Conservation (phyloP, 2,329 filamentous ascomycete species). For the Xylaria sp. region DNA sequence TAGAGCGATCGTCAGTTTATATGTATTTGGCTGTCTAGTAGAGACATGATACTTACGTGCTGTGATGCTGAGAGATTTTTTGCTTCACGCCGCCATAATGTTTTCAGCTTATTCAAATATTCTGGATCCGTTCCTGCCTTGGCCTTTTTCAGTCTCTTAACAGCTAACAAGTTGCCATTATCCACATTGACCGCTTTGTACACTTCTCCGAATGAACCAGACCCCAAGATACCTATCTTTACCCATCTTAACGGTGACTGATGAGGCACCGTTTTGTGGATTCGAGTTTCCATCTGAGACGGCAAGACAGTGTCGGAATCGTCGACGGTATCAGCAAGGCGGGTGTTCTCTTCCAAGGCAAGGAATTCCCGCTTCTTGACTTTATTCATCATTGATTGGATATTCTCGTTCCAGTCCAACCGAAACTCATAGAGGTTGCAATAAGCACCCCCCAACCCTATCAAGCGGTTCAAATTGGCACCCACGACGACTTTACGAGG, state of each 20-base stretch:
- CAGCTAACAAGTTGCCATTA: neutral
- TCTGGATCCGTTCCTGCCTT: rapidly evolving
- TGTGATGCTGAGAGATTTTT: neutral
- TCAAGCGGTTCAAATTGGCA: rapidly evolving
- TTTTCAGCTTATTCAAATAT: rapidly evolving
- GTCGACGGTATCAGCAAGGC: neutral
- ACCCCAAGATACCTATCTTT: rapidly evolving
- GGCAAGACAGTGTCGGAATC: neutral
- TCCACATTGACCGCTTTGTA: neutral
- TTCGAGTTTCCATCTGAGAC: neutral
- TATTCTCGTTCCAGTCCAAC: neutral
- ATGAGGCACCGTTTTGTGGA: neutral
- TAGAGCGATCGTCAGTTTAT: neutral
- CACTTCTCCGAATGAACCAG: neutral
- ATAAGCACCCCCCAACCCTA: neutral
- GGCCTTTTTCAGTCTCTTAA: neutral
- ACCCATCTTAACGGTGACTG: neutral
- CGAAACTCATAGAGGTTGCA: neutral
- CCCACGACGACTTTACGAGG: slow-evolving; percentile 10
- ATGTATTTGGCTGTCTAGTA: rapidly evolving
- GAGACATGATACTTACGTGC: neutral
- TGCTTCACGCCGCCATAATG: neutral
- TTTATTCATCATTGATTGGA: neutral
- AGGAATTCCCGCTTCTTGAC: neutral
- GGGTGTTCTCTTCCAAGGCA: neutral